Conservation (phyloP, 139 green algal genomes). For the Tetratostichococcus sp. region DNA sequence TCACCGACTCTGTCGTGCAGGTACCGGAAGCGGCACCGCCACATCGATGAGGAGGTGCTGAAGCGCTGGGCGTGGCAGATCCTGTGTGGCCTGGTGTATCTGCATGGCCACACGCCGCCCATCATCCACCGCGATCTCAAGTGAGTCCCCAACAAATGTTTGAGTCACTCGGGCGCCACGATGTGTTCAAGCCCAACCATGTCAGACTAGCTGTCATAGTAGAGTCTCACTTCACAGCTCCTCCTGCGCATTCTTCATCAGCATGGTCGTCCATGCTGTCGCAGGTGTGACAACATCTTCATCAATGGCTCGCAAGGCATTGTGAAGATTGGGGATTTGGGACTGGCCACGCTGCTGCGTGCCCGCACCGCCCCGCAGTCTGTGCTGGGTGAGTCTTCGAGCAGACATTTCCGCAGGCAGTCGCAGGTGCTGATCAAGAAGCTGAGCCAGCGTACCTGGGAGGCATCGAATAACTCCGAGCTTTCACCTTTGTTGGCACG, state of each 20-base stretch:
- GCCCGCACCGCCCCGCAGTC: slow-evolving; percentile 82
- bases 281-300: slow-evolving; percentile 96
- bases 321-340: slow-evolving; percentile 98
- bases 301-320: slow-evolving; percentile 90
- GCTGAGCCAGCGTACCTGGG: too few species aligned
- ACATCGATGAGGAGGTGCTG: slow-evolving; percentile 83
- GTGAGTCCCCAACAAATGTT: too few species aligned
- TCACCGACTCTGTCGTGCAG: slow-evolving; percentile 40
- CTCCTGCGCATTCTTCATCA: slow-evolving; percentile 42
- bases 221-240: too few species aligned
- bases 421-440: too few species aligned
- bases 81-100: slow-evolving; percentile 93
- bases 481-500: too few species aligned
- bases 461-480: too few species aligned
- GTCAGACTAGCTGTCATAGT: too few species aligned
- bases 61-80: slow-evolving; percentile 98
- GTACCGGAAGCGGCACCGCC: slow-evolving; percentile 93
- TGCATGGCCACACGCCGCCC: slow-evolving; percentile 86
- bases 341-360: slow-evolving; percentile 89
- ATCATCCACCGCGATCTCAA: slow-evolving; percentile 88
- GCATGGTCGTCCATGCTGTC: slow-evolving; percentile 37
- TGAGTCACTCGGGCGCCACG: too few species aligned
- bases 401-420: too few species aligned
- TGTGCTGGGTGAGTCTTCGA: slow-evolving; percentile 69
- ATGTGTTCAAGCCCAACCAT: too few species aligned